A percentile compares a stretch with the other conserved stretches of the same genome.
These are phyloP conservation scores for Blastobotrys niveus DNA, from an alignment of 1,139 yeast species.

Conservation along the genomic window DNA sequence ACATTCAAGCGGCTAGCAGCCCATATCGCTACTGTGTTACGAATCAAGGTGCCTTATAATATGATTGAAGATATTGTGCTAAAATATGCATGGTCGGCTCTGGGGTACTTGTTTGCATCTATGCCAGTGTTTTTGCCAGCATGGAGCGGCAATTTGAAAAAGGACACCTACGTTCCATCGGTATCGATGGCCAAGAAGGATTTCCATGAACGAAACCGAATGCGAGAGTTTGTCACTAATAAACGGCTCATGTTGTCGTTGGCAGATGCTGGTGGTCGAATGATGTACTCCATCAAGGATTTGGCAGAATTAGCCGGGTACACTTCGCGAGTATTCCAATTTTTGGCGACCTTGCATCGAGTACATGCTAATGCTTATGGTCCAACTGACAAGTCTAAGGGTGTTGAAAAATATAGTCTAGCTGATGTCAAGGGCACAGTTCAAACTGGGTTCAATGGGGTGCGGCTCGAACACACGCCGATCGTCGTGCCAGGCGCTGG, in stretches of 20 bases:
- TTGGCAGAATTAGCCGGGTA: conserved; percentile 88
- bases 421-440: conserved; percentile 72
- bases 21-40: conserved; percentile 41
- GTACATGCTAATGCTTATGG: conserved; percentile 55
- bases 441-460: conserved; percentile 71
- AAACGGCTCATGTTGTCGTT: conserved; percentile 83
- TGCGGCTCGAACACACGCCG: conserved; percentile 77
- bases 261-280: conserved; percentile 95
- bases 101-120: conserved; percentile 86
- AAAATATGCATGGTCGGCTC: conserved; percentile 91
- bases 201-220: conserved; percentile 36
- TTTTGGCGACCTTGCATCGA: conserved; percentile 70
- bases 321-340: conserved; percentile 76
- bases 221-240: conserved; percentile 86
- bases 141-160: conserved; percentile 27
- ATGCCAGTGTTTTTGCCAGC: conserved; percentile 65
- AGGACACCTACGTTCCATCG: conserved; percentile 19
- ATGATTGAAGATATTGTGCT: conserved; percentile 80
- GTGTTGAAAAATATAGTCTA: conserved; percentile 25
- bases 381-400: conserved; percentile 2
- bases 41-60: conserved; percentile 53
- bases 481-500: conserved; percentile 62
- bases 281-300: conserved; percentile 93
- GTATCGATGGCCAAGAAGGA: conserved; percentile 23
- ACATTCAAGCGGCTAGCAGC: conserved; percentile 57